Evolutionary conservation across 192 early-diverging fungal genomes (phyloP), one percentile per base, ranked within the genome.

Genomic region (Coemansia sp.): DNA sequence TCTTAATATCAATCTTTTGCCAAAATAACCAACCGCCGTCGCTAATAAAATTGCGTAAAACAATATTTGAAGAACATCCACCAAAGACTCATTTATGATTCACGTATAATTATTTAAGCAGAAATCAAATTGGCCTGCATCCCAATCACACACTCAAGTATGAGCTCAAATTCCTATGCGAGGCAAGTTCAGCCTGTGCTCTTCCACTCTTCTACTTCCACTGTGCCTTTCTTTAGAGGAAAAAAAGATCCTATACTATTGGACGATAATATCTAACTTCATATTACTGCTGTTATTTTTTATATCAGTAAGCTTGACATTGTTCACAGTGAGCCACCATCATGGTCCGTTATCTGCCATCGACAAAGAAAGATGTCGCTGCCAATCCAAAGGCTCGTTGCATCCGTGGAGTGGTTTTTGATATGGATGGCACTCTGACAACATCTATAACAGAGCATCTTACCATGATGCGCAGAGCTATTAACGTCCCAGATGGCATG

Each of bases 361-460:
- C 78, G 3, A 74, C 73, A 44, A 68, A 59, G 34, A 62, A 66
- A 21, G 57, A 72, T 47, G 61, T 23, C 1, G 49, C 62, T 21
- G 32, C 60, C 18, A 49, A 65, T 58, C 61, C 72, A 10, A 21
- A 52, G n/a, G 68, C 72, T 14, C 54, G 67, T 58, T 73, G 78
- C 4, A 81, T 81, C 48, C 72, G 78, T 32, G 78, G 78, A 10
- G 72, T 81, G 2, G 72, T 74, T 12, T 81, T 81, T 27, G 78
- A 82, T 49, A 82, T 82, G 81, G 81, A 82, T 47, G 81, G 81
- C 32, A 82, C 81, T 7, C 57, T 82, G 49, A 69, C 76, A 16
- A 74, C 66, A 22, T 72, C 81, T 9, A 82, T 82, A 32, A 74
- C 62, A 50, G 72, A 68, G 57, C 58, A 74, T 54, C 64, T 82